A percentile compares a stretch with the other conserved stretches of the same genome.
phyloP scores from a whole-genome alignment of 345 rosid species.

The Toxicodendron radicans region DNA sequence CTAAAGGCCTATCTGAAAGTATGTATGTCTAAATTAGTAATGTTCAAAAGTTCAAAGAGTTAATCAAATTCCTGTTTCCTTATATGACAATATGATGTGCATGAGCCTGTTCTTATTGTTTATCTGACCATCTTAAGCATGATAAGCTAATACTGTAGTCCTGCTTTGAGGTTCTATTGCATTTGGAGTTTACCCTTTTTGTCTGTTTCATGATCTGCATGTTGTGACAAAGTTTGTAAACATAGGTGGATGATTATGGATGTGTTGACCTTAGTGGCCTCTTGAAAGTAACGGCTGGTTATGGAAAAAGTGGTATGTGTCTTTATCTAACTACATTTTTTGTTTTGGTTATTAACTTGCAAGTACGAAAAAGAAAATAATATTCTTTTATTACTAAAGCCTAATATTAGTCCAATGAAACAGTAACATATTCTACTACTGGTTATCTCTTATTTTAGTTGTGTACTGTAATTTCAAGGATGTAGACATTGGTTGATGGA shows the following conservation, averaged over 20 bases:
- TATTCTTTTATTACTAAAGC: background rate
- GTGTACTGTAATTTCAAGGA: background rate
- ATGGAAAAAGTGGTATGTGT: constrained; percentile 51
- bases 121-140: constrained; percentile 1
- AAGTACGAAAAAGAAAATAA: background rate
- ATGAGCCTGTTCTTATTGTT: background rate
- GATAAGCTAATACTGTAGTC: background rate
- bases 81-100: background rate
- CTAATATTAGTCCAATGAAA: background rate
- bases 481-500: background rate
- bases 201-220: background rate
- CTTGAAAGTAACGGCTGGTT: constrained; percentile 59
- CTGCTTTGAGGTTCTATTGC: background rate
- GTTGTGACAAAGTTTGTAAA: background rate
- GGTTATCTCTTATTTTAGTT: background rate
- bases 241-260: constrained; percentile 55
- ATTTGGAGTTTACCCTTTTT: background rate
- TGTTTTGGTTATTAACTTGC: background rate
- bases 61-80: background rate
- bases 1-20: background rate
- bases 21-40: too few relatives aligned
- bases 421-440: background rate
- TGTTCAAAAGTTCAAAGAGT: background rate
- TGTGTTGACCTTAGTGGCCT: constrained; percentile 59
- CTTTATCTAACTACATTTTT: background rate